These are phyloP conservation scores for Backusella tarrabulga DNA, from an alignment of 192 early-diverging fungal genomes.

Conservation along the genomic window DNA sequence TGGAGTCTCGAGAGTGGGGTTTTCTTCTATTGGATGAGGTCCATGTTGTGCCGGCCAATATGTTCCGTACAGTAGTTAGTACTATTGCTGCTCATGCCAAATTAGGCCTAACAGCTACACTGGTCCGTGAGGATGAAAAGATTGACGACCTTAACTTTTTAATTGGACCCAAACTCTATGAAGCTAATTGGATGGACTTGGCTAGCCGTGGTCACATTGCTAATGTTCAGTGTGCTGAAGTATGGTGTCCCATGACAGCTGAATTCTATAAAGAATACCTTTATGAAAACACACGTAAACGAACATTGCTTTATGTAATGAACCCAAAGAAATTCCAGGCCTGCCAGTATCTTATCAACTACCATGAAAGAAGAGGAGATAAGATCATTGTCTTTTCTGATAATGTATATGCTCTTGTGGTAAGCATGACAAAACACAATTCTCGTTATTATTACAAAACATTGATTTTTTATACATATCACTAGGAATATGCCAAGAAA, in stretches of 20 bases:
- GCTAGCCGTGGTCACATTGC: constrained; percentile 97
- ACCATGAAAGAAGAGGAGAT: constrained; percentile 91
- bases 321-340: constrained; percentile 98
- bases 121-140: constrained; percentile 98
- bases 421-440: constrained; percentile 19
- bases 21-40: constrained; percentile 97
- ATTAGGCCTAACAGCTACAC: constrained; percentile 90
- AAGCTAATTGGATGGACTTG: constrained; percentile 99
- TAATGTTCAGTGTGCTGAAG: constrained; percentile 97
- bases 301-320: constrained; percentile 88
- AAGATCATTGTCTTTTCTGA: constrained; percentile 99
- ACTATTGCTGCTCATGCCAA: constrained; percentile 92
- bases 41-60: constrained; percentile 96
- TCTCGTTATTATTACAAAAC: not conserved
- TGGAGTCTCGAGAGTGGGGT: constrained; percentile 93
- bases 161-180: constrained; percentile 98
- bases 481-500: constrained; percentile 72
- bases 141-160: constrained; percentile 97
- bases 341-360: constrained; percentile 94
- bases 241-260: constrained; percentile 98
- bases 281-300: constrained; percentile 74
- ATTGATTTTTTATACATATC: not conserved
- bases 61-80: constrained; percentile 93
- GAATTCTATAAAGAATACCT: constrained; percentile 97
- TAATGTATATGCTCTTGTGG: constrained; percentile 92